A percentile compares a stretch with the other conserved stretches of the same genome.
Conservation (phyloP, 345 rosid species). For the Noccaea bulbosa region DNA sequence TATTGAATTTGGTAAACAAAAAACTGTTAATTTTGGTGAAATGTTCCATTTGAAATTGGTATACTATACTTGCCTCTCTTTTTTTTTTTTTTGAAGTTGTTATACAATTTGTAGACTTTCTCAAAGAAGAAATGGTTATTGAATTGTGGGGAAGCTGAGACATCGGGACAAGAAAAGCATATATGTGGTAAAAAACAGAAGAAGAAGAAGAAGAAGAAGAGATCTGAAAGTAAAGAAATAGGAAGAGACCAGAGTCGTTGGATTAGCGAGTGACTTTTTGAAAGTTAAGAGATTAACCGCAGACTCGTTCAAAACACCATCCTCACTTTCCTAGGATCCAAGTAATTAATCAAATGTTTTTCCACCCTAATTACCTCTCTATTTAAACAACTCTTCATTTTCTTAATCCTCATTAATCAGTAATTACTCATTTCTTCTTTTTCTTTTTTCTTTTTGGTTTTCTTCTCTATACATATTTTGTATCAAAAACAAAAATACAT, state of each 20-base stretch:
- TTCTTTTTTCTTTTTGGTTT: not conserved
- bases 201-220: constrained; percentile 26
- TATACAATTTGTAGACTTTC: not conserved
- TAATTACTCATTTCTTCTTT: constrained; percentile 12
- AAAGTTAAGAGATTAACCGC: not conserved
- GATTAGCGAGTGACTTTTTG: constrained; percentile 18
- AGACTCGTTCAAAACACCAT: constrained; percentile 40
- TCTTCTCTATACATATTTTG: constrained; percentile 41
- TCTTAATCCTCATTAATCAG: constrained; percentile 8
- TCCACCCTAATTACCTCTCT: constrained; percentile 24
- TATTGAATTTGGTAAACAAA: not conserved
- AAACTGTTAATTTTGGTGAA: not conserved
- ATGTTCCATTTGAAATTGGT: not conserved
- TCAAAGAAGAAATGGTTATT: not conserved
- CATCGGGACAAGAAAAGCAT: constrained; percentile 29
- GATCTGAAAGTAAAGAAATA: not conserved
- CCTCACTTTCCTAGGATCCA: constrained; percentile 45
- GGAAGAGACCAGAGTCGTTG: constrained; percentile 41
- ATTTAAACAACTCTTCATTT: constrained; percentile 30
- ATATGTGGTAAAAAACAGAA: too few relatives aligned
- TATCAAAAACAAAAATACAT: constrained; percentile 32
- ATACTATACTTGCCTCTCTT: not conserved
- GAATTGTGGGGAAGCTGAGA: constrained; percentile 28
- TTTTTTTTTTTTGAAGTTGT: not conserved
- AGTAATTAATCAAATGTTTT: constrained; percentile 13